Conservation (phyloP, 2,329 filamentous ascomycete species). For the Aureobasidium namibiae region DNA sequence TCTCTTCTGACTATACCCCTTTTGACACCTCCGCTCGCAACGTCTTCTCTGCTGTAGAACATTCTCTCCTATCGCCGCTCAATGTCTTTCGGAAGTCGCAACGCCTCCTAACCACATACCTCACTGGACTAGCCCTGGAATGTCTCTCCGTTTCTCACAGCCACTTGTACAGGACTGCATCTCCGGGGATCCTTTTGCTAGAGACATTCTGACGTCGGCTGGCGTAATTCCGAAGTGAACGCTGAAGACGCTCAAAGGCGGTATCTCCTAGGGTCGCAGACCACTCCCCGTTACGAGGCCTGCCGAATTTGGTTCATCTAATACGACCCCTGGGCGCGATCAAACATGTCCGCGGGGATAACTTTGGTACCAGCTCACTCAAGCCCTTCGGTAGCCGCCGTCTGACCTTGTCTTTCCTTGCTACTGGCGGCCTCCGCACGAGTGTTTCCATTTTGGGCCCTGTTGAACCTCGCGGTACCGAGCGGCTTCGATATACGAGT, state of each 20-base stretch:
- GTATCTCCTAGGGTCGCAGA: neutral
- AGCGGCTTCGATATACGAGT: neutral
- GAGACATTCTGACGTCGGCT: neutral
- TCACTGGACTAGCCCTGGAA: neutral
- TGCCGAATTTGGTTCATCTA: neutral
- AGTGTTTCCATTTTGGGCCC: neutral
- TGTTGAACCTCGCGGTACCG: slow-evolving; percentile 3
- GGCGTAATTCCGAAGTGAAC: neutral
- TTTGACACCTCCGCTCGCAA: neutral
- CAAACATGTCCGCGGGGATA: neutral
- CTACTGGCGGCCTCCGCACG: neutral
- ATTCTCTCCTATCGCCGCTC: neutral
- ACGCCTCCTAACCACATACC: neutral
- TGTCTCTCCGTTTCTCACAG: neutral
- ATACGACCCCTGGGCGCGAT: neutral
- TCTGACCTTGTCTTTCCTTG: neutral
- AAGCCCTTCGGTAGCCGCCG: neutral
- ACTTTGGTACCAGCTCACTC: neutral
- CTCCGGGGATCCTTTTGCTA: neutral
- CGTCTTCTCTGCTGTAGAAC: neutral
- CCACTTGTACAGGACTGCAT: neutral
- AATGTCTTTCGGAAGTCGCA: neutral
- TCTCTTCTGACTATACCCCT: neutral
- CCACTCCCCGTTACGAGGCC: neutral
- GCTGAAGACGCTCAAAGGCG: neutral